Evolutionary conservation across 169 alveolate genomes (phyloP).

Genomic region (Pseudocohnilembus persalinus): DNA sequence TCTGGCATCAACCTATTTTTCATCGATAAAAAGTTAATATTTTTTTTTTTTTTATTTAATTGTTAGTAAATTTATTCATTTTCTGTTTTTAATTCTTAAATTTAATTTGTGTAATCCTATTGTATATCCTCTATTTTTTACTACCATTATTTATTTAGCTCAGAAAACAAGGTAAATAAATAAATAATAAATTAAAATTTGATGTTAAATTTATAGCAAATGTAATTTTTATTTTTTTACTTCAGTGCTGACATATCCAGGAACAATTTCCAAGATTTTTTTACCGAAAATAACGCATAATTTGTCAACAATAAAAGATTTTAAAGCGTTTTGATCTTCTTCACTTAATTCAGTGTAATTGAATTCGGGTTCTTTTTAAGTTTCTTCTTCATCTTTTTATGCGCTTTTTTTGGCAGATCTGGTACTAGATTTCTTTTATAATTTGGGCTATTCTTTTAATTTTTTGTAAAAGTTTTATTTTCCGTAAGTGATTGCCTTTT

Average conservation of each 20-base stretch:
- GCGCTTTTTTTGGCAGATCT: conserved; percentile 33
- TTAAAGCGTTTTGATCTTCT: conserved; percentile 24
- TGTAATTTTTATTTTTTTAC: conserved; percentile 44
- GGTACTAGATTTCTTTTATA: neutral
- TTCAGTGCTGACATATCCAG: conserved; percentile 86
- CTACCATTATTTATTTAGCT: too few species aligned
- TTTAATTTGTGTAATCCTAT: too few species aligned
- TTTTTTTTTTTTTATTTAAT: too few species aligned
- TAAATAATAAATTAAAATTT: too few species aligned
- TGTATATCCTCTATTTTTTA: too few species aligned
- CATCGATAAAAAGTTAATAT: too few species aligned
- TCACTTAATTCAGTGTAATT: conserved; percentile 17
- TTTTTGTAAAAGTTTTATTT: conserved; percentile 8
- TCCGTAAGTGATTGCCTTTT: conserved; percentile 42
- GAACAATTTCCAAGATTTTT: conserved; percentile 75
- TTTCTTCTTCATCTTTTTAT: conserved; percentile 22
- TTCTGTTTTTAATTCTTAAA: too few species aligned
- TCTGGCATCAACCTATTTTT: conserved; percentile 62
- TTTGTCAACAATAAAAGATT: conserved; percentile 52
- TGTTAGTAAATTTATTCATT: too few species aligned
- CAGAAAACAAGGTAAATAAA: too few species aligned
- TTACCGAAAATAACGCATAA: conserved; percentile 77
- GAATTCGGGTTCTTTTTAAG: conserved; percentile 22
- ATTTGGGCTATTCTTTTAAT: conserved; percentile 21
- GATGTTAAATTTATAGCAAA: too few species aligned